Evolutionary conservation across 2,329 filamentous ascomycete species (phyloP), one percentile per base, ranked within the genome.

Genomic region (Botryotinia calthae): DNA sequence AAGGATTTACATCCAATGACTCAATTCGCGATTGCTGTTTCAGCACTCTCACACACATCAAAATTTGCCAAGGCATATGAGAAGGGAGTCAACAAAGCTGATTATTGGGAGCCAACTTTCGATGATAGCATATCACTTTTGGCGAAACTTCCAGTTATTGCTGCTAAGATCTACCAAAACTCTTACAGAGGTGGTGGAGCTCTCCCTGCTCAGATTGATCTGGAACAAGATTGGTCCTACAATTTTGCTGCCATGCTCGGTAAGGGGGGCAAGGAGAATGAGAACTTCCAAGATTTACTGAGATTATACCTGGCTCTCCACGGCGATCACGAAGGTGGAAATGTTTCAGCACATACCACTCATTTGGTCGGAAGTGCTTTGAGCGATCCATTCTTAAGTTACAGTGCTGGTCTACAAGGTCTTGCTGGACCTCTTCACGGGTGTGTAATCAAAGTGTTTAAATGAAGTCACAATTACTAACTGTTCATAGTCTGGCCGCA

Each of bases 101-200:
- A 98, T 79, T 98, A 98, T 89, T 99, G 96, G 96, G 96, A 98
- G 85, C 94, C 95, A 22, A 97, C 94, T 62, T 98, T 97, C 81
- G 95, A 98, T 82, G 96, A 99, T 85, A 91, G 89, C 82, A 97
- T 99, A 82, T 93, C 92, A 65, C 88, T 99, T 75, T 88, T 99
- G 72, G 96, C 95, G 75, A 99, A 99, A 87, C 91, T 99, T 71
- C 96, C 96, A 75, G 97, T 94, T 75, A 95, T 99, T 78, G 96
- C 96, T 42, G 96, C 96, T 73, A 97, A 97, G 84, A 98, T 99
- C 81, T 98, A 99, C 87, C 94, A 97, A 81, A 96, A 96, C 83
- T 87, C 94, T 76, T 93, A 96, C 88, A 84, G 86, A 78, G 89
- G 95, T 82, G 90, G 95, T 82, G 90, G 91, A 80, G 85, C 92